Base-by-base conservation (phyloP, 768 basidiomycete genomes). In the Mycena polygramma region DNA sequence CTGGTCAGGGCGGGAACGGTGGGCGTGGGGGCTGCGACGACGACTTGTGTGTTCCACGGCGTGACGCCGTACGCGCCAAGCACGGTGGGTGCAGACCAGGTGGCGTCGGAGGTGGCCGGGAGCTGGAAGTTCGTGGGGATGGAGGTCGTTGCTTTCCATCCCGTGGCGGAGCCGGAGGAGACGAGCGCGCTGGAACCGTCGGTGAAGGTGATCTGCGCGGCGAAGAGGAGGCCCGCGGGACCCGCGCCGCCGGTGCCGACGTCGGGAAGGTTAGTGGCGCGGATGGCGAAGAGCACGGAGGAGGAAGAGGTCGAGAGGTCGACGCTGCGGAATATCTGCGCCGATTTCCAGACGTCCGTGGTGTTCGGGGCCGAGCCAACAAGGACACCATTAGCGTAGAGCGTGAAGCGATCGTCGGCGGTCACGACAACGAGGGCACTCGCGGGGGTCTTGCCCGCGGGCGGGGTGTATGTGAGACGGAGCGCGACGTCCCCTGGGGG, bases 211-310 rank as follows among this genome's bases (percentile, higher is more conserved):
- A 81, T 68, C 9, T 71, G 72, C 17, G 78, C 76, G 10, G 77
- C 66, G 19, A 76, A 73, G 46, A 81, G 74, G 46, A 80, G 66
- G 4, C 77, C 80, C 4, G 80, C 81, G 13, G 80, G 76, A 5
- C 72, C 63, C 17, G 61, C 58, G 37, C 77, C 77, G 24, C 75
- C 63, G 17, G 66, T 72, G 4, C 15, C 13, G 20, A 69, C 63
- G 59, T 72, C 67, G 35, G 63, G 46, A 13, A 49, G 53, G 57
- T 81, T 81, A 20, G 77, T 79, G 6, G 75, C 81, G 19, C 70
- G 72, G 26, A 81, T 60, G 4, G 79, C 79, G 35, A 82, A 80
- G 13, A 77, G 39, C 15, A n/a, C 24, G 11, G 63, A 67, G 35
- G 74, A 74, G 13, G 74, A 72, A 9, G 58, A 59, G 1, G 74